Evolutionary conservation across 352 stramenopile species (phyloP), one percentile per base, ranked within the genome.

Genomic region (Phytophthora capsici): DNA sequence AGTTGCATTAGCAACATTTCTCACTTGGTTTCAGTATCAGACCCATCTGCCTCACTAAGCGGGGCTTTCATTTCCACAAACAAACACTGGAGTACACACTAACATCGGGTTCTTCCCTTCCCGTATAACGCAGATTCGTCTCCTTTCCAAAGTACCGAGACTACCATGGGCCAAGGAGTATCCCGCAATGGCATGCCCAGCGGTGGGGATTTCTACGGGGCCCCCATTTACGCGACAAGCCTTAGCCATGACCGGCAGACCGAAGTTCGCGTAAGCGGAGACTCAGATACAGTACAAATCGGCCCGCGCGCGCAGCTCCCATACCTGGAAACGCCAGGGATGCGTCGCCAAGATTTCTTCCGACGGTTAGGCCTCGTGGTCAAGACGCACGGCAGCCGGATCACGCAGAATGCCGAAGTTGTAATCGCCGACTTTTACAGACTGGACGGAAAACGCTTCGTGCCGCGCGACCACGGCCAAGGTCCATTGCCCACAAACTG

Each of bases 211-310:
- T 95, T 92, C 49, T 94, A 94, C 64, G 81, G 90, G 14, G 83
- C 84, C 6, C 86, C 84, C 8, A 90, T 91, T 58, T 93, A 94
- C 83, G 86, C 85, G 9, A 93, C 85, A 34, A 92, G 82, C 40
- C 70, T 95, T 41, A 95, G 87, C 54, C 84, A 95, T 65, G 87
- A 95, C 63, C 85, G 87, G 19, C 84, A 93, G 71, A 95, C 87
- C 10, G 85, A 95, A 20, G 85, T 95, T 8, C 78, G 84, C 26
- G 63, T 92, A n/a, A 82, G 74, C 41, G 82, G 77, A 45, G 75
- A 82, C 62, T 70, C 66, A 6, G 73, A 90, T 23, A 93, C 78
- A 19, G 78, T 88, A 43, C 84, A 91, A 65, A 80, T 95, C 41
- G 87, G 87, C 9, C 75, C 86, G 9, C 75, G 87, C 26, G 78